Evolutionary conservation across 768 basidiomycete species (phyloP).

Genomic region (Leccinum rimulosum): DNA sequence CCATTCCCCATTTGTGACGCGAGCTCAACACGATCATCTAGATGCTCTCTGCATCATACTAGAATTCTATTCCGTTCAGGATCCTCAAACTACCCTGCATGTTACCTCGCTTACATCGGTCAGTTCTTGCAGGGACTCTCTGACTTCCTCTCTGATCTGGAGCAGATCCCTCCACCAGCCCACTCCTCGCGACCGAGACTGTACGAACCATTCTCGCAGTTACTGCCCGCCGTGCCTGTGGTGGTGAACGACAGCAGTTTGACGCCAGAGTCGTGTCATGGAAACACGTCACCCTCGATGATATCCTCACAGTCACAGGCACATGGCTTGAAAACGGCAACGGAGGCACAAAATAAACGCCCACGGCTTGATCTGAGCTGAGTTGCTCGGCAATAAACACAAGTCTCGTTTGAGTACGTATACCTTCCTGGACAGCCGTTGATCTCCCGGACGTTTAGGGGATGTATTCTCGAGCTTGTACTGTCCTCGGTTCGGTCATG

Average conservation of each 20-base stretch:
- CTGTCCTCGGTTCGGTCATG: not conserved
- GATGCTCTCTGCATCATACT: slow-evolving; percentile 65
- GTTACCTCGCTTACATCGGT: slow-evolving; percentile 51
- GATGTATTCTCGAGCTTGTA: not conserved
- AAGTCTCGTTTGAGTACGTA: not conserved
- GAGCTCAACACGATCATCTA: slow-evolving; percentile 28
- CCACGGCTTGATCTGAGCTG: slow-evolving; percentile 30
- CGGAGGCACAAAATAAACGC: slow-evolving; percentile 19
- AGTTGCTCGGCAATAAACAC: not conserved
- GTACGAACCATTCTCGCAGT: slow-evolving; percentile 40
- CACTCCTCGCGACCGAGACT: slow-evolving; percentile 36
- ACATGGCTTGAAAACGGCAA: slow-evolving; percentile 9
- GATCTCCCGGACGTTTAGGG: not conserved
- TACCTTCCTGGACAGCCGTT: not conserved
- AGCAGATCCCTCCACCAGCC: slow-evolving; percentile 51
- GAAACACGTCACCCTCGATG: slow-evolving; percentile 50
- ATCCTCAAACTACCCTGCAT: slow-evolving; percentile 48
- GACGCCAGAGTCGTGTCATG: slow-evolving; percentile 61
- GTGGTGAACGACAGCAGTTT: slow-evolving; percentile 37
- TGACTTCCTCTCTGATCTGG: slow-evolving; percentile 7
- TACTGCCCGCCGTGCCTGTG: slow-evolving; percentile 20
- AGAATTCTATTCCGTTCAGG: slow-evolving; percentile 71
- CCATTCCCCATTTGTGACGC: not conserved
- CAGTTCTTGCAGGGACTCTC: slow-evolving; percentile 25
- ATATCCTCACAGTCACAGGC: slow-evolving; percentile 20